Evolutionary conservation across 139 green algal species (phyloP).

Genomic region (Microglena sp.): DNA sequence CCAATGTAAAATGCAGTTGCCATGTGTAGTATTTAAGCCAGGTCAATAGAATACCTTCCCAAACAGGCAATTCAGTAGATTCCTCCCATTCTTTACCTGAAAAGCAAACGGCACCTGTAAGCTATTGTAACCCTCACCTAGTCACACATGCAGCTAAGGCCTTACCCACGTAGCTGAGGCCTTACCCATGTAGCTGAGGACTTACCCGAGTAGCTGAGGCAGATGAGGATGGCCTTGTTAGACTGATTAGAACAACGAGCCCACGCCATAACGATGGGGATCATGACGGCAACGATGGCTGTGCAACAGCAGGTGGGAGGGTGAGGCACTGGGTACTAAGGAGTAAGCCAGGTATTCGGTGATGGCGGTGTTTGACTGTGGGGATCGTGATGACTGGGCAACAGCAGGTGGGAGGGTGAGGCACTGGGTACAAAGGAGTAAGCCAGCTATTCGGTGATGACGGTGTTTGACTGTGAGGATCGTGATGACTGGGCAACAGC

Average conservation of each 20-base stretch:
- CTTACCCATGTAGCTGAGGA: no score
- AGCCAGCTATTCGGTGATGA: background rate
- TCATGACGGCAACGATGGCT: conserved; percentile 34
- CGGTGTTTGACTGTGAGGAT: conserved; percentile 25
- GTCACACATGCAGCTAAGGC: no score
- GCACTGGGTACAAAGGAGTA: no score
- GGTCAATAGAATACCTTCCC: no score
- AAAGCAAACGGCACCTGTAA: no score
- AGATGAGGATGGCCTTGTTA: background rate
- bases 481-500: conserved; percentile 16
- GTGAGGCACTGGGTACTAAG: no score
- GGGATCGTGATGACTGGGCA: conserved; percentile 29
- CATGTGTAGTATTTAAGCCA: no score
- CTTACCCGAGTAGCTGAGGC: conserved; percentile 3
- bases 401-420: background rate
- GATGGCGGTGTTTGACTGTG: conserved; percentile 8
- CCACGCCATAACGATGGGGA: conserved; percentile 43
- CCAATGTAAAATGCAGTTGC: no score
- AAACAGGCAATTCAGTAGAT: no score
- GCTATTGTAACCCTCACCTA: no score
- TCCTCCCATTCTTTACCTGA: no score
- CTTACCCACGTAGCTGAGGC: no score
- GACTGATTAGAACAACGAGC: conserved; percentile 4
- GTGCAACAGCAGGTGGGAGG: background rate
- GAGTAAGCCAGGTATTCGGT: background rate